These are phyloP conservation scores for Odontarrhena argentea DNA, from an alignment of 345 rosid species.

Conservation along the genomic window DNA sequence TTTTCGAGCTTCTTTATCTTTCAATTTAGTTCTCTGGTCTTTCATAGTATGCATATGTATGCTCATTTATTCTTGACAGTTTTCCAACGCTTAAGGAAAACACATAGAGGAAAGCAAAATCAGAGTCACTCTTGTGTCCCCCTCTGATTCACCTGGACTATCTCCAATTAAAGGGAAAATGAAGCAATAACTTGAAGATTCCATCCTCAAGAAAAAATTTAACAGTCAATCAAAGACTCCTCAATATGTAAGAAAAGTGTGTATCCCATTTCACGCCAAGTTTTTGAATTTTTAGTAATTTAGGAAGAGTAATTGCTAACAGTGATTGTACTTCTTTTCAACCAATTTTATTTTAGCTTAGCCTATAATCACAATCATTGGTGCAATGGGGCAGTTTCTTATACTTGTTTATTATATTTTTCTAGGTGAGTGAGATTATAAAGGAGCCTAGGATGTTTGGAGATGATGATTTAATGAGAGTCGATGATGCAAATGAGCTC, in stretches of 20 bases:
- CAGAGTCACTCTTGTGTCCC: slow-evolving; percentile 65
- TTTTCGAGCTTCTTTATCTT: slow-evolving; percentile 25
- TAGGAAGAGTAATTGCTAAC: slow-evolving; percentile 28
- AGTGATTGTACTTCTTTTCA: slow-evolving; percentile 25
- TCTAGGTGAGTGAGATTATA: slow-evolving; percentile 48
- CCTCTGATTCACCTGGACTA: slow-evolving; percentile 66
- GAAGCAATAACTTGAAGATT: slow-evolving; percentile 55
- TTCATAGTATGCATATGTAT: slow-evolving; percentile 9
- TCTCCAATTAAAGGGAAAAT: slow-evolving; percentile 62
- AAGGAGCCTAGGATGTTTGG: slow-evolving; percentile 46
- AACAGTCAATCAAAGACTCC: slow-evolving; percentile 48
- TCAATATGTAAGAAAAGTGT: slow-evolving; percentile 50
- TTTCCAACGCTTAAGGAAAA: slow-evolving; percentile 61
- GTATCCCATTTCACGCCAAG: background rate
- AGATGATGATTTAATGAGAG: slow-evolving; percentile 42
- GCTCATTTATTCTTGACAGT: slow-evolving; percentile 48
- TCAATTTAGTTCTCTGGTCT: slow-evolving; percentile 7
- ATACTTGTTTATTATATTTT: slow-evolving; percentile 2
- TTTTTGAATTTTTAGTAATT: slow-evolving; percentile 14
- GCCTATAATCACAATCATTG: background rate
- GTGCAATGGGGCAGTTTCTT: background rate
- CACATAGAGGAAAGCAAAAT: slow-evolving; percentile 84
- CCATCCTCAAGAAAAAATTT: slow-evolving; percentile 52
- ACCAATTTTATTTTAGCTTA: slow-evolving; percentile 4
- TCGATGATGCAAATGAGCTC: slow-evolving; percentile 38